These are phyloP conservation scores for Penicillium cinerascens DNA, from an alignment of 495 filamentous ascomycete genomes.

Conservation along the genomic window DNA sequence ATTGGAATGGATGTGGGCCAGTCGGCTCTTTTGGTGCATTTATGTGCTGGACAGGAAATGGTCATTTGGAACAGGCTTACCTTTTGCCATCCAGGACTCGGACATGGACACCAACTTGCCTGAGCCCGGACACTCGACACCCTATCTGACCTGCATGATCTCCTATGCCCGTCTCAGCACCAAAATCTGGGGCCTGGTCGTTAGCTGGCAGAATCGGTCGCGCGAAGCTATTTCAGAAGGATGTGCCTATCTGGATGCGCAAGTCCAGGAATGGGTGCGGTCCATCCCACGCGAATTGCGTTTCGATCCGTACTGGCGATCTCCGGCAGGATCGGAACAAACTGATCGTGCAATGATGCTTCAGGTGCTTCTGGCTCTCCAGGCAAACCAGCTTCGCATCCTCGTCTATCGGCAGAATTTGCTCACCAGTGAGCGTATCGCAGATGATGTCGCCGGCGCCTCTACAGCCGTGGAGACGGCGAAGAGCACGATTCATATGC, in stretches of 20 bases:
- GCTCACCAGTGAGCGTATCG: slow-evolving; percentile 66
- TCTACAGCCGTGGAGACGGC: slow-evolving; percentile 68
- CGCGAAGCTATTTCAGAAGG: slow-evolving; percentile 54
- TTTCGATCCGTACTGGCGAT: slow-evolving; percentile 45
- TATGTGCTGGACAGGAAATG: slow-evolving; percentile 78
- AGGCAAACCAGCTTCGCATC: slow-evolving; percentile 77
- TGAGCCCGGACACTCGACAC: slow-evolving; percentile 50
- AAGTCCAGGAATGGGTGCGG: slow-evolving; percentile 74
- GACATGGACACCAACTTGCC: slow-evolving; percentile 76
- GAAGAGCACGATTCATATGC: slow-evolving; percentile 70
- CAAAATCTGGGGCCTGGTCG: slow-evolving; percentile 67
- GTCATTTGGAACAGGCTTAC: slow-evolving; percentile 77
- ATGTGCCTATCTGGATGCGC: slow-evolving; percentile 67
- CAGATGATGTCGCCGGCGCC: slow-evolving; percentile 60
- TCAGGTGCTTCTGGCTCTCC: slow-evolving; percentile 57
- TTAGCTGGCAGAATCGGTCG: slow-evolving; percentile 43
- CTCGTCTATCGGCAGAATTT: slow-evolving; percentile 76
- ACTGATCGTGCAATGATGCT: slow-evolving; percentile 31
- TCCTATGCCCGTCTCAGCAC: slow-evolving; percentile 67
- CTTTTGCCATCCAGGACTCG: slow-evolving; percentile 72
- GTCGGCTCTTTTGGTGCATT: slow-evolving; percentile 76
- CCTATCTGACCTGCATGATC: slow-evolving; percentile 52
- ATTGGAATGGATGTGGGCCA: slow-evolving; percentile 56
- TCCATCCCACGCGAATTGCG: slow-evolving; percentile 51
- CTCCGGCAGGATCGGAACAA: slow-evolving; percentile 29